phyloP scores from a whole-genome alignment of 169 alveolate genomes.

The Neospora caninum region DNA sequence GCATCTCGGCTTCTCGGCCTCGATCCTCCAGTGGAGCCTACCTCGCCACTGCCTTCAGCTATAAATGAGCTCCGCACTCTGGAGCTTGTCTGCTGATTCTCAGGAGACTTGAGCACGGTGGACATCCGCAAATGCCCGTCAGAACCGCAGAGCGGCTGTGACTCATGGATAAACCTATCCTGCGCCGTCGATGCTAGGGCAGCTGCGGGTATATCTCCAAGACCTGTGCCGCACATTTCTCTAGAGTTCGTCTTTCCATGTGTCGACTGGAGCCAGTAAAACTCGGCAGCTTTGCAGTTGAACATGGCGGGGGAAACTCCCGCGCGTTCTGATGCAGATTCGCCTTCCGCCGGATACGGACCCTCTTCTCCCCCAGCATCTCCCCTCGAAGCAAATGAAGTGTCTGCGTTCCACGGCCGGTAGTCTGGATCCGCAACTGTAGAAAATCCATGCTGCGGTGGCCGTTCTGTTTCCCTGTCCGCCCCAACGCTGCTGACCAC shows the following conservation, averaged over 20 bases:
- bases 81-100: not conserved
- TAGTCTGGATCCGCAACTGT: not conserved
- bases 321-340: not conserved
- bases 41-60: not conserved
- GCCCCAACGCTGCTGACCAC: not conserved
- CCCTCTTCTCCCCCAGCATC: not conserved
- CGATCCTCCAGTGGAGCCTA: not conserved
- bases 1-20: not conserved
- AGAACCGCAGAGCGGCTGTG: not conserved
- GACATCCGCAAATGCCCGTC: not conserved
- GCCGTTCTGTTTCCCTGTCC: not conserved
- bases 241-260: not conserved
- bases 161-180: not conserved
- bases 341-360: not conserved
- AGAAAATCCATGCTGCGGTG: not conserved
- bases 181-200: not conserved
- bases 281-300: not conserved
- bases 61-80: not conserved
- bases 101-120: not conserved
- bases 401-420: not conserved
- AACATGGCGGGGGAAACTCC: not conserved
- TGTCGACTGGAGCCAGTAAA: not conserved
- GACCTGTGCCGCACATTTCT: not conserved
- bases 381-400: not conserved
- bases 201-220: not conserved